Base-by-base conservation (phyloP, 257 asterid genomes). In the Echium plantagineum region DNA sequence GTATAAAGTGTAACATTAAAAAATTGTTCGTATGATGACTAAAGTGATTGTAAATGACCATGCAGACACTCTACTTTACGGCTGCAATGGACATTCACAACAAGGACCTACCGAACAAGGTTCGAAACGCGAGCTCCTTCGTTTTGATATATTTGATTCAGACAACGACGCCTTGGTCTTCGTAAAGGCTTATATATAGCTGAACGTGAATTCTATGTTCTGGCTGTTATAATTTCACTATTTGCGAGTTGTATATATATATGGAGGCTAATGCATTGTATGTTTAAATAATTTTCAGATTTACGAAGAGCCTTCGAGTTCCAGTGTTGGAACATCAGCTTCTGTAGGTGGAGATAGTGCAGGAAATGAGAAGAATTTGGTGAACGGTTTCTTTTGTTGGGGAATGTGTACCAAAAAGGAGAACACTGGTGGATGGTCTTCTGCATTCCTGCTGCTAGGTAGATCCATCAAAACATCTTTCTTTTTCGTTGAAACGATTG, bases 401-500 rank as follows among this genome's bases (percentile, higher is more conserved):
- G 32, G 62, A 54, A 21, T 1, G 21, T 15, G 30, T 49, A 53
- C 64, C 12, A 57, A 55, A 52, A 78, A 57, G 64, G 74, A 77
- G 48, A 35, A 20, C 28, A 28, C 55, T 1, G 90, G 91, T 20
- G 88, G 89, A 65, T 89, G 95, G 91, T 32, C 42, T 51, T 77
- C 70, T 31, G 95, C 89, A 54, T 62, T 70, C 52, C 79, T 86
- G 30, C 64, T 86, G 65, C 69, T 89, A 52, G 96, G 96, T 88
- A 80, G 8, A 28, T 28, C 32, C 2, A 28, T 28, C 5, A 6
- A 28, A 28, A 24, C 3, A 24, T 24, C 26, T 24, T 24, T 24
- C 1, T 24, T 22, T 20, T 32, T 42, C n/a, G 26, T 24, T 24
- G 26, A 35, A 6, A 13, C 15, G 13, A 9, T 3, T 46, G 30